Evolutionary conservation across 805 yeast genomes (phyloP), one percentile per base, ranked within the genome.

Genomic region (Saturnispora zaruensis): DNA sequence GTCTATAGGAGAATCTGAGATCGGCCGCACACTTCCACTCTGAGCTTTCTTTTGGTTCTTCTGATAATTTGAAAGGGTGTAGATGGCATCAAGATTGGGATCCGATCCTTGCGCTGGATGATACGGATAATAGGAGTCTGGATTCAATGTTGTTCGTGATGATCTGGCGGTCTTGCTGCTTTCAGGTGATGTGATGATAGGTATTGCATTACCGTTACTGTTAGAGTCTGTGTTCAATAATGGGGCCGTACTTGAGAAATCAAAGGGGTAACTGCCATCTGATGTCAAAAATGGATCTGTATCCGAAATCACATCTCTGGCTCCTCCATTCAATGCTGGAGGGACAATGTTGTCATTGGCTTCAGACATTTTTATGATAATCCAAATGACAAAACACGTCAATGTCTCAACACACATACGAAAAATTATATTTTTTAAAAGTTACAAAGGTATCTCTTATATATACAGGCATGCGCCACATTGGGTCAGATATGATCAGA

Each of bases 141-240:
- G 48, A 14, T 48, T 45, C 24, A 51, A 41, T n/a, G 45, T 36
- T 18, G 21, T 18, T 36, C 24, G 21, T n/a, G 40, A 20, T n/a
- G 40, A 36, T 18, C 21, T 23, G n/a, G 38, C 45, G 11, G 44
- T 24, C n/a, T 30, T 38, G 6, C 11, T 24, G 20, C 32, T 32
- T 7, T 41, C 48, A 11, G 53, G 53, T 2, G 51, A 47, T n/a
- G 51, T 47, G 14, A 43, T 40, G 16, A 47, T 48, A 4, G 53
- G 50, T 26, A 41, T 41, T 13, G 30, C 45, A 16, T 7, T 36
- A 36, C 18, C 18, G n/a, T 18, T 36, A 13, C 6, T 8, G 23
- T 36, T 36, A 7, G 25, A 13, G 16, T 47, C 40, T 25, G 38
- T 23, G 20, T 32, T 41, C 26, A 47, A 41, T 7, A 47, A 18